phyloP scores from a whole-genome alignment of 805 yeast genomes.

The Hanseniaspora valbyensis region DNA sequence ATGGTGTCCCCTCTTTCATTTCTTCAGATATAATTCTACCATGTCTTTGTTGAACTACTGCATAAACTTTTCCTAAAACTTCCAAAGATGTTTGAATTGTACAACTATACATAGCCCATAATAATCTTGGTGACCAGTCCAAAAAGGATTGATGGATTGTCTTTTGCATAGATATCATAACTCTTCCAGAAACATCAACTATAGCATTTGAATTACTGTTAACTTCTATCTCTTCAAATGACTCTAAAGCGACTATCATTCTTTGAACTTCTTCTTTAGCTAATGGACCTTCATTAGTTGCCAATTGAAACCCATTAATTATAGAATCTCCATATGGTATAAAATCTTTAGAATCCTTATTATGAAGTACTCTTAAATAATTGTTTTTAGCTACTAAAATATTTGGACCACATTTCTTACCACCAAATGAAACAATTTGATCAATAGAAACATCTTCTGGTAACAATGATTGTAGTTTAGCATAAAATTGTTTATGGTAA shows the following conservation, averaged over 20 bases:
- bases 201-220: constrained; percentile 26
- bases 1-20: constrained; percentile 96
- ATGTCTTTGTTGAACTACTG: constrained; percentile 78
- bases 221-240: constrained; percentile 24
- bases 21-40: constrained; percentile 85
- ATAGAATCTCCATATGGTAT: constrained; percentile 50
- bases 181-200: constrained; percentile 53
- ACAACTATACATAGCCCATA: constrained; percentile 87
- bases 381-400: constrained; percentile 40
- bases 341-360: constrained; percentile 13
- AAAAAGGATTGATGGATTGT: constrained; percentile 58
- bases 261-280: constrained; percentile 84
- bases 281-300: constrained; percentile 76
- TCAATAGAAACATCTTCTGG: constrained; percentile 26
- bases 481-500: constrained; percentile 25
- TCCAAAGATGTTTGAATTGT: constrained; percentile 93
- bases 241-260: constrained; percentile 43
- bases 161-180: constrained; percentile 63
- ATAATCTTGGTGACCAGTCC: constrained; percentile 78
- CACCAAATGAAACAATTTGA: constrained; percentile 59
- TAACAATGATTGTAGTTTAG: constrained; percentile 28
- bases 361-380: constrained; percentile 30
- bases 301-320: constrained; percentile 73
- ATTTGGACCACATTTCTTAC: constrained; percentile 65
- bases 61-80: constrained; percentile 88